These are phyloP conservation scores for Prosopis cineraria DNA, from an alignment of 306 rosid genomes.

Conservation along the genomic window DNA sequence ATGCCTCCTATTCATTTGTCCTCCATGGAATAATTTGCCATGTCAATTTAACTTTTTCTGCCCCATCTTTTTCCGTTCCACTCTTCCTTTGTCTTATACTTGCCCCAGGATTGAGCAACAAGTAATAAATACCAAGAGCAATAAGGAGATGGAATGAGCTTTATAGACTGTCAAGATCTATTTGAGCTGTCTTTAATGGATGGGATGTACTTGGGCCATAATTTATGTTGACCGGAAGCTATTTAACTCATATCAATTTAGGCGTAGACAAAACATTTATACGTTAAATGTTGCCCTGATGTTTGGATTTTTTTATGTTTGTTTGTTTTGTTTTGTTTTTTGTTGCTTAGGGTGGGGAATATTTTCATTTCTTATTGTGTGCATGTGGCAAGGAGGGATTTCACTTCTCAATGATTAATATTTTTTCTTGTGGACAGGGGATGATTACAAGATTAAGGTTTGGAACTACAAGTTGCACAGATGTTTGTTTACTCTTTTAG, in stretches of 20 bases:
- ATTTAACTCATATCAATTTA: not conserved
- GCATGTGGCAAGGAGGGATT: not conserved
- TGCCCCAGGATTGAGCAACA: conserved; percentile 24
- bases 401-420: not conserved
- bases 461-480: conserved; percentile 95
- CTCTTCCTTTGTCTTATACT: conserved; percentile 13
- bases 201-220: conserved; percentile 18
- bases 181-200: conserved; percentile 19
- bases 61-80: conserved; percentile 9
- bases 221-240: conserved; percentile 34
- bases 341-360: not conserved
- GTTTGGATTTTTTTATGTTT: not conserved
- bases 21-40: not conserved
- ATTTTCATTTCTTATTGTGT: not conserved
- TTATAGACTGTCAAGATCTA: conserved; percentile 27
- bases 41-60: conserved; percentile 9
- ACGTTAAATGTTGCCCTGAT: conserved; percentile 19
- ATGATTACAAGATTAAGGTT: conserved; percentile 95
- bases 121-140: conserved; percentile 19
- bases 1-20: conserved; percentile 4
- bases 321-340: not conserved
- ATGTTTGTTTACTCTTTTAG: conserved; percentile 1
- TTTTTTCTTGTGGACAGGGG: conserved; percentile 55
- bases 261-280: not conserved
- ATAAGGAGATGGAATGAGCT: conserved; percentile 8